These are phyloP conservation scores for Eucalyptus cloeziana DNA, from an alignment of 345 rosid species.

Conservation along the genomic window DNA sequence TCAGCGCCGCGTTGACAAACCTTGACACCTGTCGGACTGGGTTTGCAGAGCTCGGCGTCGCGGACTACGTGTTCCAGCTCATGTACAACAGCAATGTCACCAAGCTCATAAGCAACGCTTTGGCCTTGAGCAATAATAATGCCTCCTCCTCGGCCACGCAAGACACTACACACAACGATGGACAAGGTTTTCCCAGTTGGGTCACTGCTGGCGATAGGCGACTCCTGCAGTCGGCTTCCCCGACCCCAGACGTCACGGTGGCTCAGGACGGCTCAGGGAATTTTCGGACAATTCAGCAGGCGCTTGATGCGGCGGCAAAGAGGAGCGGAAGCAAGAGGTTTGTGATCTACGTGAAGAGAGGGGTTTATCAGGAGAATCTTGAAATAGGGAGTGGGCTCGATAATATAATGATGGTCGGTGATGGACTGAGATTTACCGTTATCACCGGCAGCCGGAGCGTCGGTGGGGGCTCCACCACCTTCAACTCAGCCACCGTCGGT, in stretches of 20 bases:
- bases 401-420: slow-evolving; percentile 67
- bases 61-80: slow-evolving; percentile 31
- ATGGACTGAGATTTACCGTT: slow-evolving; percentile 56
- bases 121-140: slow-evolving; percentile 16
- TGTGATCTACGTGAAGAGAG: slow-evolving; percentile 58
- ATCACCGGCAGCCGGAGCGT: slow-evolving; percentile 63
- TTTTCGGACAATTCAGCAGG: slow-evolving; percentile 6
- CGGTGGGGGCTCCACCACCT: slow-evolving; percentile 71
- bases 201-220: slow-evolving; percentile 10
- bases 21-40: slow-evolving; percentile 58
- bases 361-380: slow-evolving; percentile 71
- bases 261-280: slow-evolving; percentile 25
- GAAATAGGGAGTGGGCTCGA: slow-evolving; percentile 36
- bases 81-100: slow-evolving; percentile 14
- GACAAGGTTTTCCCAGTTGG: slow-evolving; percentile 18
- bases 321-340: slow-evolving; percentile 42
- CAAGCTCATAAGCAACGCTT: slow-evolving; percentile 14
- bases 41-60: slow-evolving; percentile 41
- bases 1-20: slow-evolving; percentile 79
- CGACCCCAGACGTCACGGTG: slow-evolving; percentile 17
- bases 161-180: not conserved
- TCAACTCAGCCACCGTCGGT: slow-evolving; percentile 91
- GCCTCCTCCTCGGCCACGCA: not conserved
- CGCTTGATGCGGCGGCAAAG: slow-evolving; percentile 34
- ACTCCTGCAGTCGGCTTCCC: slow-evolving; percentile 9